Evolutionary conservation across 1,139 yeast genomes (phyloP), one percentile per base, ranked within the genome.

Genomic region (Yamadazyma siamensis): DNA sequence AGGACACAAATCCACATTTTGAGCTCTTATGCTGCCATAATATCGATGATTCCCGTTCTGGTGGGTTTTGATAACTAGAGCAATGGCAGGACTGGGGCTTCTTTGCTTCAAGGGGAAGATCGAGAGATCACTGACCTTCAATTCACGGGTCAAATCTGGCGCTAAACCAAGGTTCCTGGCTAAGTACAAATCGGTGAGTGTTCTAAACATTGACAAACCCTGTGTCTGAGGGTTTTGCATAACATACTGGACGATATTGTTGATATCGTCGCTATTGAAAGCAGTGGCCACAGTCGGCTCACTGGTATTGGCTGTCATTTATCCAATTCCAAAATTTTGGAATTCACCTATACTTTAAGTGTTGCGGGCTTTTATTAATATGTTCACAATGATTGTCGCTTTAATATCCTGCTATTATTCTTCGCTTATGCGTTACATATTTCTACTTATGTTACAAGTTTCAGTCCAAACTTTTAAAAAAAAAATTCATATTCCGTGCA

Each of bases 1-100:
- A 8, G 61, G 58, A 39, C 68, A 61, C 26, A 47, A 43, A 39
- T 59, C 61, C 17, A 59, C 47, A 33, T 47, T 41, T 31, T 41
- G 48, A 29, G 54, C 50, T 28, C 66, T 45, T 15, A 59, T 39
- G 25, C 59, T 51, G 1, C 56, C 61, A 29, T 43, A 45, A 32
- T 35, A 54, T 6, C 38, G 47, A 18, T 26, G 26, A 13, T 25
- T 27, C 10, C 33, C 34, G 9, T 27, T 17, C 4, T 25, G 15
- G 4, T 31, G 25, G 24, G 39, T 32, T 28, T 37, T 29, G 7
- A 42, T n/a, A 5, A 38, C 40, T 24, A 40, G 28, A 3, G 46
- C 39, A 13, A 29, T 35, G 7, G 25, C 34, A 15, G 23, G 37
- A 15, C 15, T 33, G 17, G 26, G 41, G 27, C 41, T 39, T 13